Conservation (phyloP, 1,284 basidiomycete species). For the Fomes fomentarius region DNA sequence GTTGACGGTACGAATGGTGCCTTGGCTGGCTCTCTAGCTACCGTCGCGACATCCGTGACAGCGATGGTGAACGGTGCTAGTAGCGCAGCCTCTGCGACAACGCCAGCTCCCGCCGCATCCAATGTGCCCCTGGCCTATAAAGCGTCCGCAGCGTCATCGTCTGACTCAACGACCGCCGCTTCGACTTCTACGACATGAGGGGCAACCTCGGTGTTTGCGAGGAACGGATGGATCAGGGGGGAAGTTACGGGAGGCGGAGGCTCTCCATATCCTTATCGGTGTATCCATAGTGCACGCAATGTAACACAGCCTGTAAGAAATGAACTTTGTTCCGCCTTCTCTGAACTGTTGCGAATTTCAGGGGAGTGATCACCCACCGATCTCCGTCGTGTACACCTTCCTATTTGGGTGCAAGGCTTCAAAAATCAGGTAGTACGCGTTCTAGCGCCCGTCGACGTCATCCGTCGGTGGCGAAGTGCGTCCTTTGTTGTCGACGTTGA, state of each 20-base stretch:
- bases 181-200: constrained; percentile 2
- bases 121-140: too few relatives aligned
- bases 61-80: constrained; percentile 2
- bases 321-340: not conserved
- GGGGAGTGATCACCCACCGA: too few relatives aligned
- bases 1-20: constrained; percentile 20
- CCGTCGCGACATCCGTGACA: not conserved
- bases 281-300: constrained; percentile 12
- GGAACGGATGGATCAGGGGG: not conserved
- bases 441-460: too few relatives aligned
- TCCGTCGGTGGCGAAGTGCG: too few relatives aligned
- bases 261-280: constrained; percentile 23
- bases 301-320: constrained; percentile 6
- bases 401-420: too few relatives aligned
- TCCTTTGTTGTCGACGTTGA: too few relatives aligned
- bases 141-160: too few relatives aligned
- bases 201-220: too few relatives aligned
- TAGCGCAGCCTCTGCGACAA: constrained; percentile 2
- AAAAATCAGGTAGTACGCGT: too few relatives aligned
- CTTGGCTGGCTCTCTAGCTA: not conserved
- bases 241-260: constrained; percentile 12
- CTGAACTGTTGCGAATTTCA: constrained; percentile 11
- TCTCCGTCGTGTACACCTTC: too few relatives aligned
- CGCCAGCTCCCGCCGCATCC: constrained; percentile 6
- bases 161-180: not conserved